phyloP scores from a whole-genome alignment of 192 early-diverging fungal species.

The Backusella psychrophila region DNA sequence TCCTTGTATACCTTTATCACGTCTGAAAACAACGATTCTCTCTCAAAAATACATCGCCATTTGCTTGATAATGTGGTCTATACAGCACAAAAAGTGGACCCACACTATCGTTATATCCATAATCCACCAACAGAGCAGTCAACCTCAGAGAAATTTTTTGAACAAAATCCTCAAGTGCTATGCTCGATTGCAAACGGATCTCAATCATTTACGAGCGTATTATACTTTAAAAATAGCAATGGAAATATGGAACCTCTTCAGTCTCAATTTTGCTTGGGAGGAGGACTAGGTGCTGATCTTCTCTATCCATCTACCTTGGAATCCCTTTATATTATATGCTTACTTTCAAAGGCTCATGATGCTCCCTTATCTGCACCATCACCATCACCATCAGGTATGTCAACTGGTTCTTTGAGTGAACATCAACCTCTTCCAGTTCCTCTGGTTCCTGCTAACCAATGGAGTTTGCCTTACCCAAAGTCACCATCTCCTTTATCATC shows the following conservation, averaged over 20 bases:
- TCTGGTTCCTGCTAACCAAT: neutral
- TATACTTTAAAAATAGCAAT: constrained; percentile 38
- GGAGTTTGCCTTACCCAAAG: neutral
- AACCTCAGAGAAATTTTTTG: constrained; percentile 31
- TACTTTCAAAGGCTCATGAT: neutral
- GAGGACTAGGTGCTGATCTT: constrained; percentile 53
- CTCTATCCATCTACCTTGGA: constrained; percentile 36
- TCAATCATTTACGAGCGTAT: constrained; percentile 40
- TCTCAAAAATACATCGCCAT: constrained; percentile 28
- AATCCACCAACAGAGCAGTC: constrained; percentile 20
- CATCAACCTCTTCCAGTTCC: neutral
- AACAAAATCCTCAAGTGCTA: constrained; percentile 7
- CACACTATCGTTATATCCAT: constrained; percentile 9
- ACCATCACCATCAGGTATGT: neutral
- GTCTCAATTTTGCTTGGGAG: constrained; percentile 48
- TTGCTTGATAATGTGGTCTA: constrained; percentile 39
- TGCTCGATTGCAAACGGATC: constrained; percentile 39
- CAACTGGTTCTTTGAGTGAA: neutral
- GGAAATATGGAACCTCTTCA: constrained; percentile 42
- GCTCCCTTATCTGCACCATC: neutral
- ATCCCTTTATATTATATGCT: constrained; percentile 44
- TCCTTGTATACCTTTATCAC: constrained; percentile 42
- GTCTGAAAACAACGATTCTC: constrained; percentile 30
- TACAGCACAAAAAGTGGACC: constrained; percentile 19
- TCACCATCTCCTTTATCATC: neutral